Conservation (phyloP, 2,329 filamentous ascomycete species). For the Alternaria triticimaculans region DNA sequence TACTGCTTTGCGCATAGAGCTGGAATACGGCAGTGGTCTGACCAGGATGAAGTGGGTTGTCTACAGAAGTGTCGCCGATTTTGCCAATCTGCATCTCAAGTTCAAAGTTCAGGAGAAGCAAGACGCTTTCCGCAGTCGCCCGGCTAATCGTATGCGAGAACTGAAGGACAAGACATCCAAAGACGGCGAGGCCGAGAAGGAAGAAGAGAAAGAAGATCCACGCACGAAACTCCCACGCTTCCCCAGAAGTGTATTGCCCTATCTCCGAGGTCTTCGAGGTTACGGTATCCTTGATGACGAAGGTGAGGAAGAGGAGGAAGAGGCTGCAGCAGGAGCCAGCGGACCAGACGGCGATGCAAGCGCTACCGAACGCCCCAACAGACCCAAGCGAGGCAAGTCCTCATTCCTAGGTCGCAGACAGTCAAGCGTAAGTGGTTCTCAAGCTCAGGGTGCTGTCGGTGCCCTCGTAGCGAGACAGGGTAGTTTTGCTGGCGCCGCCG, state of each 20-base stretch:
- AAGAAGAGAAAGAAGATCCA: conserved; percentile 66
- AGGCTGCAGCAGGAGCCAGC: conserved; percentile 60
- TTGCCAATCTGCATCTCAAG: conserved; percentile 89
- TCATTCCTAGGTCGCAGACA: conserved; percentile 66
- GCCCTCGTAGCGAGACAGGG: conserved; percentile 40
- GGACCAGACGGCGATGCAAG: conserved; percentile 70
- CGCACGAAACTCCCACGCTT: conserved; percentile 84
- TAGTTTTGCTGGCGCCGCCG: conserved; percentile 51
- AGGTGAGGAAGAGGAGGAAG: conserved; percentile 78
- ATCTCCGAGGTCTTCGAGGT: conserved; percentile 79
- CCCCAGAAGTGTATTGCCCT: conserved; percentile 86
- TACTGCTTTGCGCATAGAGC: conserved; percentile 85
- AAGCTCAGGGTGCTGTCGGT: conserved; percentile 28
- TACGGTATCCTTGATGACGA: conserved; percentile 65
- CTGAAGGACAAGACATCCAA: conserved; percentile 24
- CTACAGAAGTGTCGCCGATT: conserved; percentile 83
- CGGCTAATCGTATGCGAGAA: conserved; percentile 20
- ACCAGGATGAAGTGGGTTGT: conserved; percentile 98
- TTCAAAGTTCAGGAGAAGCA: conserved; percentile 89
- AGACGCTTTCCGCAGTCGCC: conserved; percentile 77
- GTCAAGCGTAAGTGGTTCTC: conserved; percentile 58
- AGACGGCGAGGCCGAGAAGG: conserved; percentile 29
- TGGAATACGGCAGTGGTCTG: conserved; percentile 94
- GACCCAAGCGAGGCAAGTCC: conserved; percentile 60
- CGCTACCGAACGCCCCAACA: conserved; percentile 67